A percentile compares a stretch with the other conserved stretches of the same genome.
phyloP scores from a whole-genome alignment of 2,329 filamentous ascomycete genomes.

The Xylaria sp. region DNA sequence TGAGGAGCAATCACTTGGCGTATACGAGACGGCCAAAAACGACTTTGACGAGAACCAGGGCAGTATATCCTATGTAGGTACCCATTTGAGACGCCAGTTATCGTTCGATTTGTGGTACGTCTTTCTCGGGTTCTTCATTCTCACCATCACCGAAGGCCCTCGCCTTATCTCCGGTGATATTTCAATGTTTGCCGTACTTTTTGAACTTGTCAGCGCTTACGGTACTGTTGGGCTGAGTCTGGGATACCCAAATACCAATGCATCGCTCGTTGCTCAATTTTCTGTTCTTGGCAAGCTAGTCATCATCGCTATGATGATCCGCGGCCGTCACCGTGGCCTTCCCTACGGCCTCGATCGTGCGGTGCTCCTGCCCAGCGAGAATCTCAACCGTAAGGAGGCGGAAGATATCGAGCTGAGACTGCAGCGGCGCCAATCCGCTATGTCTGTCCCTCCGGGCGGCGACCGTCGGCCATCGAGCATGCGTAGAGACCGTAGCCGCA shows the following conservation, averaged over 20 bases:
- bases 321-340: conserved; percentile 74
- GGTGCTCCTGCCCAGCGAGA: conserved; percentile 68
- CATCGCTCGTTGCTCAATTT: conserved; percentile 87
- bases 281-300: conserved; percentile 76
- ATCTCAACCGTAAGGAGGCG: conserved; percentile 64
- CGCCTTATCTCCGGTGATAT: conserved; percentile 73
- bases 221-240: conserved; percentile 93
- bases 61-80: conserved; percentile 84
- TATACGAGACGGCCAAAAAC: conserved; percentile 66
- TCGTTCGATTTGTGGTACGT: conserved; percentile 99
- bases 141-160: conserved; percentile 85
- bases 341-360: conserved; percentile 74
- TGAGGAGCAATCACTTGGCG: conserved; percentile 86
- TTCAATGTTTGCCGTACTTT: conserved; percentile 76
- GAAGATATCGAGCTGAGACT: conserved; percentile 57
- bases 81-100: conserved; percentile 90
- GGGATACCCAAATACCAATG: conserved; percentile 79
- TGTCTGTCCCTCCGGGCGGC: conserved; percentile 44
- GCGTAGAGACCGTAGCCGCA: conserved; percentile 45
- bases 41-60: conserved; percentile 63
- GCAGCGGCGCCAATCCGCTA: conserved; percentile 52
- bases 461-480: conserved; percentile 41
- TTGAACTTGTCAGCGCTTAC: conserved; percentile 90
- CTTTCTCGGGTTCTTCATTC: conserved; percentile 91
- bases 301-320: conserved; percentile 75